phyloP scores from a whole-genome alignment of 2,329 filamentous ascomycete species.

The Diplocarpon rosae region DNA sequence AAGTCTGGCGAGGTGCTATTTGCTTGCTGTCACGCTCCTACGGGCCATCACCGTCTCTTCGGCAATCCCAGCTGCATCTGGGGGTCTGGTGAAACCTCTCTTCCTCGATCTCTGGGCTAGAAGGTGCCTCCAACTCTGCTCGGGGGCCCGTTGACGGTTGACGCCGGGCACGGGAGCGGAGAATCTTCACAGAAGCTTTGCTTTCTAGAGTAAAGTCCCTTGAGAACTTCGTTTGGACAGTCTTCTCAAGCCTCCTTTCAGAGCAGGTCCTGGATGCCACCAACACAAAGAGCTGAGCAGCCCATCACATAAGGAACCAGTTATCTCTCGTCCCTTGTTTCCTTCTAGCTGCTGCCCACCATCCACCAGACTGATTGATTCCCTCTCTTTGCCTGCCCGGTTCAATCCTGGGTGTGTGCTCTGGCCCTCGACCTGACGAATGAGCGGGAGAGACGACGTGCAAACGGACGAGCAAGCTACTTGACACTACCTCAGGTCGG shows the following conservation, averaged over 20 bases:
- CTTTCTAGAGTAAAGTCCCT: conserved; percentile 16
- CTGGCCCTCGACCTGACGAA: conserved; percentile 31
- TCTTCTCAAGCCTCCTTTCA: conserved; percentile 12
- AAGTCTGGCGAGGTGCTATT: conserved; percentile 11
- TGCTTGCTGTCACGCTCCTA: conserved; percentile 5
- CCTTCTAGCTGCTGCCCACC: background rate
- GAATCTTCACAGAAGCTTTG: conserved; percentile 23
- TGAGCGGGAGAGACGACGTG: conserved; percentile 36
- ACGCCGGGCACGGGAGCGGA: conserved; percentile 23
- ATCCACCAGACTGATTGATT: no score
- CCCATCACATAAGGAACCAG: conserved; percentile 9
- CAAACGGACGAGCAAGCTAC: conserved; percentile 34
- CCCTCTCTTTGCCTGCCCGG: background rate
- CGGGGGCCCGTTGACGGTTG: conserved; percentile 18
- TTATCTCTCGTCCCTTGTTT: conserved; percentile 5
- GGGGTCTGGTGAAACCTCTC: conserved; percentile 20
- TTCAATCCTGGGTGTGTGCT: conserved; percentile 24
- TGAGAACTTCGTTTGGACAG: conserved; percentile 21
- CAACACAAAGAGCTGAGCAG: conserved; percentile 9
- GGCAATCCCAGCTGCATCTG: conserved; percentile 17
- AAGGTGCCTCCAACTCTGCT: conserved; percentile 20
- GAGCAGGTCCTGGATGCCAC: conserved; percentile 5
- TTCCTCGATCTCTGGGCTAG: conserved; percentile 24
- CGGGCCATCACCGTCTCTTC: conserved; percentile 16
- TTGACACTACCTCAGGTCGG: conserved; percentile 26